Base-by-base conservation (phyloP, 2,329 filamentous ascomycete species). In the Uncinocarpus reesii region DNA sequence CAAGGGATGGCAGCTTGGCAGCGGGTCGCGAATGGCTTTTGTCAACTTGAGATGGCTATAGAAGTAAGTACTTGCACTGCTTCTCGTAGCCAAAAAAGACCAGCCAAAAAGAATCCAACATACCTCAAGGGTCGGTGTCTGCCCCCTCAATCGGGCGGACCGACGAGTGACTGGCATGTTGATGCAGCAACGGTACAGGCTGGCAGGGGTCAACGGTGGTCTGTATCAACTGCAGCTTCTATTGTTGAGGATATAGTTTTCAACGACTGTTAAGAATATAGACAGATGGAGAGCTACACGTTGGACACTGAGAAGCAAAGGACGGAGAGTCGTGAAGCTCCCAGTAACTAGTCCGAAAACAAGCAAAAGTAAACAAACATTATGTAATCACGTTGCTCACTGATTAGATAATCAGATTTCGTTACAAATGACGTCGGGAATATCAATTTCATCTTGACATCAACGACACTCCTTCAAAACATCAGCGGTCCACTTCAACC, bases 1-100 rank as follows among this genome's bases (percentile, higher is more conserved):
- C 55, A 16, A 76, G 63, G n/a, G 69, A 62, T 15, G 64, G 55
- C 26, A 77, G 67, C 52, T 63, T 68, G 13, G 53, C 29, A 31
- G 52, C 52, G 46, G 56, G 38, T 21, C 57, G 52, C 29, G 57
- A 43, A 23, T n/a, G 20, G 10, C 16, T 35, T 21, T 15, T 34
- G 16, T 48, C 46, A 4, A 32, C 32, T 2, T 42, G 37, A 15
- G 40, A 37, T 13, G 23, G 21, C 38, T 48, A 20, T 18, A 31
- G 16, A 29, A 34, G 35, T 47, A 23, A 40, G 36, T 2, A 7
- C 15, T 16, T 21, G n/a, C 7, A 32, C 5, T 3, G 2, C n/a
- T 8, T 16, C 1, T 16, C 5, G 7, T 13, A 6, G 8, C 10
- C 4, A n/a, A n/a, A n/a, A n/a, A n/a, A n/a, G n/a, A n/a, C n/a